phyloP scores from a whole-genome alignment of 441 rosid species.

The Mallotus japonicus region DNA sequence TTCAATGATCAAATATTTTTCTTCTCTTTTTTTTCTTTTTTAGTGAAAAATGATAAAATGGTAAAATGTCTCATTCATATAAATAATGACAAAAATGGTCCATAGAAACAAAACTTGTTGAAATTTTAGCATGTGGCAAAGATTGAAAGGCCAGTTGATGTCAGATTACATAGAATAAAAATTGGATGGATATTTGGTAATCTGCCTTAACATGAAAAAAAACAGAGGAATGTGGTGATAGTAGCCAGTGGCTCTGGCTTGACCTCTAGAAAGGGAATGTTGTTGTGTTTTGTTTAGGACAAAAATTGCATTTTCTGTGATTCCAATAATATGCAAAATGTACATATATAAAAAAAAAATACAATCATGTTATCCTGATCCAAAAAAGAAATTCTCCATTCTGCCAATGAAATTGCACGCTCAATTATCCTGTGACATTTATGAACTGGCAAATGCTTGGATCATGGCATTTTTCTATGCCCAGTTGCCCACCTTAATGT shows the following conservation, averaged over 20 bases:
- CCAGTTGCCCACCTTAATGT: no score
- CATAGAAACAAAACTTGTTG: background rate
- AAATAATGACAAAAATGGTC: background rate
- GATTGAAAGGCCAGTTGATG: background rate
- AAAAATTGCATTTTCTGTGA: background rate
- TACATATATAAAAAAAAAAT: no score
- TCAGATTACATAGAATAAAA: background rate
- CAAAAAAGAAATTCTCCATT: background rate
- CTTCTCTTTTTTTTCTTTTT: no score
- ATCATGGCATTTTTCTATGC: no score
- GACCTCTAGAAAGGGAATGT: background rate
- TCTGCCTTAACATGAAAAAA: background rate
- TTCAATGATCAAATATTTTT: no score
- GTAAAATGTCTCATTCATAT: no score
- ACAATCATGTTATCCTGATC: background rate
- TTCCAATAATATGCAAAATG: background rate
- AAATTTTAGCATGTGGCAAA: constrained; percentile 2
- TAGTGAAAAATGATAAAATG: no score
- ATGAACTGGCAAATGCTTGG: background rate
- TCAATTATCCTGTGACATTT: constrained; percentile 1
- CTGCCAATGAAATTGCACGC: background rate
- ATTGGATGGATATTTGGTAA: background rate
- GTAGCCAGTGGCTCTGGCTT: background rate
- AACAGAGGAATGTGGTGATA: background rate
- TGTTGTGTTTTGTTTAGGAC: constrained; percentile 5